These are phyloP conservation scores for Calonectria pauciramosa DNA, from an alignment of 2,329 filamentous ascomycete genomes.

Conservation along the genomic window DNA sequence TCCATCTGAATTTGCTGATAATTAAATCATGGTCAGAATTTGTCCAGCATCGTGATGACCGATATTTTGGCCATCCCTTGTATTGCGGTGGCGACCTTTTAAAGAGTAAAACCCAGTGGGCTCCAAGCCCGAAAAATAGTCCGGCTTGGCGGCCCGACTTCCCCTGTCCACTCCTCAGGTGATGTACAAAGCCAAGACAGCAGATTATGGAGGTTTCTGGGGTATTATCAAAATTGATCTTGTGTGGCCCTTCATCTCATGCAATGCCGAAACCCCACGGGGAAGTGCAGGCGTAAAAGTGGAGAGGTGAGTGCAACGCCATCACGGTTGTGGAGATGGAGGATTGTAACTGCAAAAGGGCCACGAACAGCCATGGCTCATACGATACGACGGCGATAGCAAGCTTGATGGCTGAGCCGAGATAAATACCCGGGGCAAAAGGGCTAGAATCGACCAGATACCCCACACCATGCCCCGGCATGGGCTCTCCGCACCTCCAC, in stretches of 20 bases:
- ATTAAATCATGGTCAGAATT: not conserved
- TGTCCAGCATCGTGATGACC: not conserved
- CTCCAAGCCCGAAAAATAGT: not conserved
- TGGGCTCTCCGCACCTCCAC: slow-evolving; percentile 45
- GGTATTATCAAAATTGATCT: not conserved
- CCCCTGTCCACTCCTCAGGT: not conserved
- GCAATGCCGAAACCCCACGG: slow-evolving; percentile 23
- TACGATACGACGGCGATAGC: slow-evolving; percentile 28
- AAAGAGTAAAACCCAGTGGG: not conserved
- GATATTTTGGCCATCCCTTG: not conserved
- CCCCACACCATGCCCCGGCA: slow-evolving; percentile 41
- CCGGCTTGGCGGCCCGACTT: not conserved
- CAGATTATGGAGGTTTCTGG: slow-evolving; percentile 9
- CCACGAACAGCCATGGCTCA: slow-evolving; percentile 29
- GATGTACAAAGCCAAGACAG: not conserved
- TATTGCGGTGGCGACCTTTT: not conserved
- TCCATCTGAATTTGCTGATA: not conserved
- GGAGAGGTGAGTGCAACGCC: not conserved
- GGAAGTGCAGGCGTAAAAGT: slow-evolving; percentile 13
- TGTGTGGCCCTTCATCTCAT: not conserved
- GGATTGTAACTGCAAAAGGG: not conserved
- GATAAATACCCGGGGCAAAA: slow-evolving; percentile 29
- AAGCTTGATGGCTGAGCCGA: slow-evolving; percentile 34
- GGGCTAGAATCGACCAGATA: slow-evolving; percentile 37
- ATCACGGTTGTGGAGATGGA: not conserved